A percentile compares a stretch with the other conserved stretches of the same genome.
These are phyloP conservation scores for Geosiphon pyriformis DNA, from an alignment of 192 early-diverging fungal genomes.

Conservation along the genomic window DNA sequence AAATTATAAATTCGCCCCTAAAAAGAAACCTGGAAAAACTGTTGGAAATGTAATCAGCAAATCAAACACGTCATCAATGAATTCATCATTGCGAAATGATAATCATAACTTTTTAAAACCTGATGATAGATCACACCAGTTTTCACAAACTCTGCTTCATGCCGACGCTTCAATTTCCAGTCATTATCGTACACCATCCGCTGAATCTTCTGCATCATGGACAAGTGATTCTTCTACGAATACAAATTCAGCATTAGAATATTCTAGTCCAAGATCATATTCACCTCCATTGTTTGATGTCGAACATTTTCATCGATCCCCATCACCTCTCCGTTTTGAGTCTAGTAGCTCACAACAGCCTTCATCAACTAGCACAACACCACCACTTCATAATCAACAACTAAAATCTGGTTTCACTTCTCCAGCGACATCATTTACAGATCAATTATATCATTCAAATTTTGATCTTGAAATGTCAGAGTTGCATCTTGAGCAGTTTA, in stretches of 20 bases:
- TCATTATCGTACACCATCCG: conserved; percentile 17
- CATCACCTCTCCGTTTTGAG: conserved; percentile 5
- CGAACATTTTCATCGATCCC: no score
- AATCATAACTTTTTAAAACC: neutral
- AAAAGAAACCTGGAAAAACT: conserved; percentile 24
- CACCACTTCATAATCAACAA: no score
- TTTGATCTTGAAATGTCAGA: no score
- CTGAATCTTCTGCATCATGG: neutral
- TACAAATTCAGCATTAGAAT: neutral
- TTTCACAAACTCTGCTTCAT: neutral
- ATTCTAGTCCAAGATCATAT: neutral
- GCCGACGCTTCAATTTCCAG: neutral
- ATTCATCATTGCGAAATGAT: neutral
- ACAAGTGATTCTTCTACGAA: conserved; percentile 4
- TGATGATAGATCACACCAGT: neutral
- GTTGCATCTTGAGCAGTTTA: no score
- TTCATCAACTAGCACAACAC: no score
- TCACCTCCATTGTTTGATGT: conserved; percentile 1
- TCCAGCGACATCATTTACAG: no score
- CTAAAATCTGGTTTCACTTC: no score
- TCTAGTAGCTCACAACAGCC: neutral
- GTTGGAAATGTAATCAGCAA: neutral
- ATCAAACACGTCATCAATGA: neutral
- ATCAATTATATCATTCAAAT: no score
- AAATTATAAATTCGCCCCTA: conserved; percentile 36